These are phyloP conservation scores for Colletotrichum acutatum DNA, from an alignment of 2,329 filamentous ascomycete genomes.

Conservation along the genomic window DNA sequence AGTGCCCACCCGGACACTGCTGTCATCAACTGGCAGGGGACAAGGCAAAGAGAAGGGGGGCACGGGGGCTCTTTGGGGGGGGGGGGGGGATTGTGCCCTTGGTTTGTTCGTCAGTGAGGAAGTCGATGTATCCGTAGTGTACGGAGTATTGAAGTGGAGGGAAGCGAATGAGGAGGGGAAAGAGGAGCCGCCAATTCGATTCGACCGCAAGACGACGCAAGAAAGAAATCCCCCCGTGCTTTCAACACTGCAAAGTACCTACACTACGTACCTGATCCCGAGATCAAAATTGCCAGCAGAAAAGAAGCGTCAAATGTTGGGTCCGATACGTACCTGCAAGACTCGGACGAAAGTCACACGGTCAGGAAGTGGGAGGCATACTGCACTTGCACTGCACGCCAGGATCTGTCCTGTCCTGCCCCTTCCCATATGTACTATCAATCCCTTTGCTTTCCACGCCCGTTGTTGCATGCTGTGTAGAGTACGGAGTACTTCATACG, in stretches of 20 bases:
- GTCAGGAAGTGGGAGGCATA: neutral
- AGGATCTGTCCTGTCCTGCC: neutral
- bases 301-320: neutral
- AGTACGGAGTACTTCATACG: no score
- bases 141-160: slow-evolving; percentile 5
- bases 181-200: slow-evolving; percentile 20
- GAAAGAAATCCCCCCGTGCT: neutral
- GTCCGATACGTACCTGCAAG: slow-evolving; percentile 7
- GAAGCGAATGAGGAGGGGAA: slow-evolving; percentile 3
- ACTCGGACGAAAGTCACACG: neutral
- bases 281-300: neutral
- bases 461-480: neutral
- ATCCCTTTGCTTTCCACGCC: slow-evolving; percentile 6
- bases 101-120: neutral
- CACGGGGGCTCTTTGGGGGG: slow-evolving; percentile 4
- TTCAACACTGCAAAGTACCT: neutral
- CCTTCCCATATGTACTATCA: neutral
- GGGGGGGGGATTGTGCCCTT: neutral
- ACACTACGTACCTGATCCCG: neutral
- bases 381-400: neutral
- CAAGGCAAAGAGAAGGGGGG: neutral
- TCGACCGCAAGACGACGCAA: neutral
- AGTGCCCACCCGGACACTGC: slow-evolving; percentile 22
- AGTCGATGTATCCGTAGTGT: neutral
- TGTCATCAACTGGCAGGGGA: slow-evolving; percentile 33